phyloP scores from a whole-genome alignment of 805 yeast genomes.

The Debaryomyces castellii region DNA sequence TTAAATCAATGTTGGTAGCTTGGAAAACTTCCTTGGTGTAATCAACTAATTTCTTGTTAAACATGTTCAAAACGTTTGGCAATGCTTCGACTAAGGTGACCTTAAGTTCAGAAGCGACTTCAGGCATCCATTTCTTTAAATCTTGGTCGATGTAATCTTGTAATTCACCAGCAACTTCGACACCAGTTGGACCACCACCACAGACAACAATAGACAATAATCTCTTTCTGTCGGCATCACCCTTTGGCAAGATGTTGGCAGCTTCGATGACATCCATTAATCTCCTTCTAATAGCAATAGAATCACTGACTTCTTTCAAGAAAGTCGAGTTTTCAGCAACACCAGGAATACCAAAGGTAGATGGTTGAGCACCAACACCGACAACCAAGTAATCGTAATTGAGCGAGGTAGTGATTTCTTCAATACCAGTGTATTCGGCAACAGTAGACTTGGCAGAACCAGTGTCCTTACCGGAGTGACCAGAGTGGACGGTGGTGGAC shows the following conservation, averaged over 20 bases:
- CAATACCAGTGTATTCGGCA: constrained; percentile 39
- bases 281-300: constrained; percentile 77
- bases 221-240: constrained; percentile 77
- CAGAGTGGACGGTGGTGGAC: constrained; percentile 53
- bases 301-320: constrained; percentile 87
- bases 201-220: constrained; percentile 86
- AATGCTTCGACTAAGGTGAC: constrained; percentile 88
- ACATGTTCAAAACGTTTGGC: constrained; percentile 81
- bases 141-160: constrained; percentile 94
- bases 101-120: constrained; percentile 74
- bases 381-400: constrained; percentile 81
- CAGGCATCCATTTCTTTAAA: constrained; percentile 85
- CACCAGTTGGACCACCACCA: constrained; percentile 99
- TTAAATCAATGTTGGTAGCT: constrained; percentile 65
- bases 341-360: constrained; percentile 94
- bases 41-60: constrained; percentile 64
- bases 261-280: constrained; percentile 87
- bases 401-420: constrained; percentile 47
- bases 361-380: constrained; percentile 94
- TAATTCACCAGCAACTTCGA: constrained; percentile 94
- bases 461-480: constrained; percentile 53
- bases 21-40: constrained; percentile 80
- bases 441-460: constrained; percentile 40
- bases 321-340: constrained; percentile 85
- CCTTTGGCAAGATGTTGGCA: constrained; percentile 75